These are phyloP conservation scores for Begonia masoniana DNA, from an alignment of 306 rosid species.

Conservation along the genomic window DNA sequence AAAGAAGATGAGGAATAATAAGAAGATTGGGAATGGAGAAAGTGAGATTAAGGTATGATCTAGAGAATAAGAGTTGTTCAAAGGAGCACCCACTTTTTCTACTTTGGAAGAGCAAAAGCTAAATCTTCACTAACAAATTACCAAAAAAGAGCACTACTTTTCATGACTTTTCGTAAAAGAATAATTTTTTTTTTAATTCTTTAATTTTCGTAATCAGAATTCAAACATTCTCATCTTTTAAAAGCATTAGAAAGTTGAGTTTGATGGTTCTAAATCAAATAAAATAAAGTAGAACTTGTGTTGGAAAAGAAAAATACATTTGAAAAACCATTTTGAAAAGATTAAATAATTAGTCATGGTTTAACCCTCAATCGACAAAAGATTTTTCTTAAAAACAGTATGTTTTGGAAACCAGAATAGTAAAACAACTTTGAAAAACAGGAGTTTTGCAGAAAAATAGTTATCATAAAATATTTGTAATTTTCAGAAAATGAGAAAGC, in stretches of 20 bases:
- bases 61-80: slow-evolving; percentile 58
- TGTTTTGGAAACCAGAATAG: no score
- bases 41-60: slow-evolving; percentile 39
- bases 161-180: slow-evolving; percentile 66
- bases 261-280: slow-evolving; percentile 30
- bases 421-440: no score
- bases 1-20: not conserved
- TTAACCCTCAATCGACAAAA: no score
- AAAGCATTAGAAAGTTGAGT: slow-evolving; percentile 32
- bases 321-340: no score
- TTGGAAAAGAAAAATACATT: slow-evolving; percentile 6
- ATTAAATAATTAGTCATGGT: no score
- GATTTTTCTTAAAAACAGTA: no score
- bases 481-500: no score
- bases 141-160: slow-evolving; percentile 90
- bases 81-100: slow-evolving; percentile 61
- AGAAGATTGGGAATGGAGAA: slow-evolving; percentile 27
- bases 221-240: slow-evolving; percentile 77
- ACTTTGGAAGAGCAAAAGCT: slow-evolving; percentile 51
- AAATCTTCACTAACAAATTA: slow-evolving; percentile 76
- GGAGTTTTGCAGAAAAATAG: no score
- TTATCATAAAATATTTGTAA: no score
- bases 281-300: slow-evolving; percentile 17
- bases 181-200: slow-evolving; percentile 43
- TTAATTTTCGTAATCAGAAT: slow-evolving; percentile 63